Percentiles rank a stretch among this genome's conserved stretches.
Conservation (phyloP, 2,329 filamentous ascomycete genomes). For the Nigrospora sphaerica region DNA sequence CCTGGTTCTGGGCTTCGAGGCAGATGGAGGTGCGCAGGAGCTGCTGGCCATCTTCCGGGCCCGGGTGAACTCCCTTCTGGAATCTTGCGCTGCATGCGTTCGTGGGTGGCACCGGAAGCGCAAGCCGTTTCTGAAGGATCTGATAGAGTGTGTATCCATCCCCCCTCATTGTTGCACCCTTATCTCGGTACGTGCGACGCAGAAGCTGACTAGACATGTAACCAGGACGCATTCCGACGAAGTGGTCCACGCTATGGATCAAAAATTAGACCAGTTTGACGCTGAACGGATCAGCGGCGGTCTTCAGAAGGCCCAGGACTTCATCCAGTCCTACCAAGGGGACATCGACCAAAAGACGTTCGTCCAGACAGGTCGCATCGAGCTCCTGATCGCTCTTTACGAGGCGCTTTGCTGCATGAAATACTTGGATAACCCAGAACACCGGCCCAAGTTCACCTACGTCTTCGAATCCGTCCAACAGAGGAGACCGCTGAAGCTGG, state of each 20-base stretch:
- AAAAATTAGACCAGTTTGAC: slow-evolving; percentile 53
- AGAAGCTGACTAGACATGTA: background rate
- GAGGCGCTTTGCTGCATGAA: slow-evolving; percentile 81
- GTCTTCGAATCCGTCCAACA: slow-evolving; percentile 77
- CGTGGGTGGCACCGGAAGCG: slow-evolving; percentile 68
- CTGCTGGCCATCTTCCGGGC: slow-evolving; percentile 53
- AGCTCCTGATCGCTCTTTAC: slow-evolving; percentile 73
- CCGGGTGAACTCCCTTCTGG: slow-evolving; percentile 51
- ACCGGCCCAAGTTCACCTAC: slow-evolving; percentile 61
- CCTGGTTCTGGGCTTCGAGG: slow-evolving; percentile 59
- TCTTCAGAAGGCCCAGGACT: slow-evolving; percentile 46
- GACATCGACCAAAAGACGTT: slow-evolving; percentile 32
- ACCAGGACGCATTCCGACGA: slow-evolving; percentile 36
- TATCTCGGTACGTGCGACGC: no score
- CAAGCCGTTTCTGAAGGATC: slow-evolving; percentile 51
- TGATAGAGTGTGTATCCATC: slow-evolving; percentile 45
- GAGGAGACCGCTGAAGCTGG: slow-evolving; percentile 71
- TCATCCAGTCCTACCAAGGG: slow-evolving; percentile 35
- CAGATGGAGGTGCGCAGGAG: slow-evolving; percentile 47
- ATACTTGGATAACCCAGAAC: slow-evolving; percentile 55
- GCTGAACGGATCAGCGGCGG: slow-evolving; percentile 54
- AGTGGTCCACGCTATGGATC: slow-evolving; percentile 42
- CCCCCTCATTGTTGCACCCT: background rate
- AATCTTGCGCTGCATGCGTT: slow-evolving; percentile 62
- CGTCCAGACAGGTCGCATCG: slow-evolving; percentile 36